Conservation (phyloP, 1,284 basidiomycete species). For the Mycena citricolor region DNA sequence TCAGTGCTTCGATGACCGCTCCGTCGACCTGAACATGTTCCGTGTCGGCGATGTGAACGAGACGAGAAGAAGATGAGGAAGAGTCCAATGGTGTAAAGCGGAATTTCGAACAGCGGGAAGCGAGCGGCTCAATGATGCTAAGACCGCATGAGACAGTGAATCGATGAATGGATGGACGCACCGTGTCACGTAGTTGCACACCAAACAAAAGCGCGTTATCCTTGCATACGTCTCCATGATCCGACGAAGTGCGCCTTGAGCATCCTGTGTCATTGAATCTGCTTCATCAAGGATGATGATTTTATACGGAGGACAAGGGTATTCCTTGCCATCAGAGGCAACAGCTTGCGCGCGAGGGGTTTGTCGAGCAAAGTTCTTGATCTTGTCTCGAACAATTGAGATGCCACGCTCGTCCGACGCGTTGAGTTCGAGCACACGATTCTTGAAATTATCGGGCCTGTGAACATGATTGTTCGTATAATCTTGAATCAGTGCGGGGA, state of each 20-base stretch:
- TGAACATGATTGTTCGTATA: slow-evolving; percentile 58
- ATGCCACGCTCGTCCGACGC: slow-evolving; percentile 99
- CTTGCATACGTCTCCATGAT: slow-evolving; percentile 99
- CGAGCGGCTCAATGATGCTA: slow-evolving; percentile 98
- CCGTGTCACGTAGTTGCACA: slow-evolving; percentile 99
- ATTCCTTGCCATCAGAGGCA: slow-evolving; percentile 78
- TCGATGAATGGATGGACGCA: slow-evolving; percentile 36
- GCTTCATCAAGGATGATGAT: slow-evolving; percentile 99
- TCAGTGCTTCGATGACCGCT: slow-evolving; percentile 69
- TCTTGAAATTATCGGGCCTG: slow-evolving; percentile 92
- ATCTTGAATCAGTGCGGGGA: slow-evolving; percentile 77
- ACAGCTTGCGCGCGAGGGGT: slow-evolving; percentile 80
- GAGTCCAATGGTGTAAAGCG: slow-evolving; percentile 93
- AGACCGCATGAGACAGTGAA: slow-evolving; percentile 32
- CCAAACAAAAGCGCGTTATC: slow-evolving; percentile 97
- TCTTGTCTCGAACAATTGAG: slow-evolving; percentile 94
- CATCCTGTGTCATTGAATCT: slow-evolving; percentile 99
- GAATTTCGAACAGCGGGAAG: slow-evolving; percentile 99
- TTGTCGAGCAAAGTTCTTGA: slow-evolving; percentile 97
- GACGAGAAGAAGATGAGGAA: slow-evolving; percentile 71
- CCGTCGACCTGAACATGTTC: slow-evolving; percentile 55
- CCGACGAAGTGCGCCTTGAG: slow-evolving; percentile 90
- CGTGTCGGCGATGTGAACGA: slow-evolving; percentile 76
- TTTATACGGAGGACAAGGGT: slow-evolving; percentile 98
- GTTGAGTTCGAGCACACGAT: slow-evolving; percentile 96